Conservation (phyloP, 1,284 basidiomycete genomes). For the Ganoderma boninense region DNA sequence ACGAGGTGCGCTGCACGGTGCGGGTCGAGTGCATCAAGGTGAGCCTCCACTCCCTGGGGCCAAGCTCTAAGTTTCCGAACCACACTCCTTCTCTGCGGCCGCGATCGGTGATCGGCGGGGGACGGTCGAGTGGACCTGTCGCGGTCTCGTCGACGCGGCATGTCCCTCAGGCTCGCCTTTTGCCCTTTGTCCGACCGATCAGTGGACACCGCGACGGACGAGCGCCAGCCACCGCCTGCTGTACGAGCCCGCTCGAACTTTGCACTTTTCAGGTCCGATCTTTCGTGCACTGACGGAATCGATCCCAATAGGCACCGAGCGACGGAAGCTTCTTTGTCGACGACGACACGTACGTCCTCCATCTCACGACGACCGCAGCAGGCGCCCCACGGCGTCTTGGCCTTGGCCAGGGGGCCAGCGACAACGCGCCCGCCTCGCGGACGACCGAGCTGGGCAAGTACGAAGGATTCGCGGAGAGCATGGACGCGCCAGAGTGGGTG, state of each 20-base stretch:
- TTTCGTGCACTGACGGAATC: background rate
- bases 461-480: constrained; percentile 24
- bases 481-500: constrained; percentile 32
- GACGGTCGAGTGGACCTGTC: background rate
- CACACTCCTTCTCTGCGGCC: background rate
- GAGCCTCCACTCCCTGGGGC: constrained; percentile 5
- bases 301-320: constrained; percentile 22
- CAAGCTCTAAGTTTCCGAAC: background rate
- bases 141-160: background rate
- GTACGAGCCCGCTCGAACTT: background rate
- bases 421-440: background rate
- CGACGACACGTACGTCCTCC: constrained; percentile 31
- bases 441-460: constrained; percentile 30
- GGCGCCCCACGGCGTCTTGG: background rate
- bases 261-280: background rate
- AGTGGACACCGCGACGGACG: background rate
- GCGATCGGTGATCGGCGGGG: background rate
- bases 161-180: too few species aligned
- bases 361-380: constrained; percentile 24
- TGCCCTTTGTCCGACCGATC: background rate
- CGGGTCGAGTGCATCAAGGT: constrained; percentile 29
- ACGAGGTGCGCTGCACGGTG: constrained; percentile 31
- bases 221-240: too few species aligned
- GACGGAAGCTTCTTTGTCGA: constrained; percentile 27
- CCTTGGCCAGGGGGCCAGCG: background rate